A percentile compares a stretch with the other conserved stretches of the same genome.
Conservation (phyloP, 2,329 filamentous ascomycete species). For the Colletotrichum paranaense region DNA sequence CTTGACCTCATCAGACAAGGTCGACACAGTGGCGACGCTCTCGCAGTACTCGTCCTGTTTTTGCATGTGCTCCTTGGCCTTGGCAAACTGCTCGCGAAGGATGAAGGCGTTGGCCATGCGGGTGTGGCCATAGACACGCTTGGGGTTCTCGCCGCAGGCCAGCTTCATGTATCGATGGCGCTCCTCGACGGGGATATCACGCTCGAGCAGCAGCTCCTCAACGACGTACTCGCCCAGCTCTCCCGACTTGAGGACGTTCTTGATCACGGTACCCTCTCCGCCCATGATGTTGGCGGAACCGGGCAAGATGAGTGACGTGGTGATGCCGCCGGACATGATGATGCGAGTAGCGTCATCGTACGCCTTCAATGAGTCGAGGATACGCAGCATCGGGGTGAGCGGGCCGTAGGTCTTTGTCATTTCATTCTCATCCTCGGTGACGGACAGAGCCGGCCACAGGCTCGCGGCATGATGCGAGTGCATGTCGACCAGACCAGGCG, state of each 20-base stretch:
- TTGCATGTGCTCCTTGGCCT: conserved; percentile 47
- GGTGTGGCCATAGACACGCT: conserved; percentile 48
- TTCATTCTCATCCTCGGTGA: conserved; percentile 51
- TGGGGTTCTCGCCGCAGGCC: conserved; percentile 60
- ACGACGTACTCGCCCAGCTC: conserved; percentile 50
- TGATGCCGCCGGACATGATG: conserved; percentile 57
- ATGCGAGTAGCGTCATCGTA: conserved; percentile 50
- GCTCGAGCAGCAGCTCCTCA: conserved; percentile 54
- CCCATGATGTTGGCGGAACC: conserved; percentile 57
- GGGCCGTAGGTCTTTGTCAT: conserved; percentile 44
- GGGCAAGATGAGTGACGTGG: conserved; percentile 57
- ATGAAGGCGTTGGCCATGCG: conserved; percentile 54
- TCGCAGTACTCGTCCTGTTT: conserved; percentile 48
- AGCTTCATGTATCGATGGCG: conserved; percentile 56
- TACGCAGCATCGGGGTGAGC: conserved; percentile 50
- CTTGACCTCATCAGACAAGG: conserved; percentile 39
- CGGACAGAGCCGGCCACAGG: conserved; percentile 47
- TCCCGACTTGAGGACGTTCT: conserved; percentile 50
- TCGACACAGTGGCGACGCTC: conserved; percentile 38
- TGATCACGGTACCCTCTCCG: conserved; percentile 55
- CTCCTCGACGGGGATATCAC: conserved; percentile 45
- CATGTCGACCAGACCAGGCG: conserved; percentile 57
- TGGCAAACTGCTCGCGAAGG: conserved; percentile 51
- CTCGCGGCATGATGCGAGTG: conserved; percentile 54
- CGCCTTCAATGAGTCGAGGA: conserved; percentile 53